These are phyloP conservation scores for Monocercomonoides exilis DNA, from an alignment of 78 protist genomes.

Conservation along the genomic window DNA sequence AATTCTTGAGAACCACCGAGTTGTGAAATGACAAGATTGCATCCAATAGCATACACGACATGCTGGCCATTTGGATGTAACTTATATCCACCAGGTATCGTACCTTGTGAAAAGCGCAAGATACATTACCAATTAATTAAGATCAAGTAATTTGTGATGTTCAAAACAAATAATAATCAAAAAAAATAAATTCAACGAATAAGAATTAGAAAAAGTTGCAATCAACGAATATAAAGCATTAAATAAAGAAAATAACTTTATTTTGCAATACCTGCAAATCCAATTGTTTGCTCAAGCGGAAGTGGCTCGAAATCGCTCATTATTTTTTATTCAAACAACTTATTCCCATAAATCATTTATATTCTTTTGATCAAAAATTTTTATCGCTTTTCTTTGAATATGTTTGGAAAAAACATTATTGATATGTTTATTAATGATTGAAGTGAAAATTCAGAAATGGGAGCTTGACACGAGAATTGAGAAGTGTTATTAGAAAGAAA, in stretches of 20 bases:
- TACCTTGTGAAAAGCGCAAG: not conserved
- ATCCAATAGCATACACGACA: not conserved
- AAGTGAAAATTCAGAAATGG: too few relatives aligned
- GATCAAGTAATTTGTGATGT: too few relatives aligned
- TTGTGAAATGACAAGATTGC: not conserved
- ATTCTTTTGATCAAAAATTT: too few relatives aligned
- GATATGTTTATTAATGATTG: too few relatives aligned
- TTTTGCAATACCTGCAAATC: not conserved
- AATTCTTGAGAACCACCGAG: not conserved
- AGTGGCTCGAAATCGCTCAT: not conserved
- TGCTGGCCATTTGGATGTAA: not conserved
- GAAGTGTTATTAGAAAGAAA: too few relatives aligned
- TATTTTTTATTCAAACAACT: too few relatives aligned
- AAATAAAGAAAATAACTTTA: not conserved
- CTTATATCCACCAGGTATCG: not conserved
- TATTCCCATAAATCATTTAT: too few relatives aligned
- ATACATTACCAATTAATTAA: too few relatives aligned
- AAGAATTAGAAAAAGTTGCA: not conserved
- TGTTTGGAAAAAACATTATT: too few relatives aligned
- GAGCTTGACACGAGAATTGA: too few relatives aligned
- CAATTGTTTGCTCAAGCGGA: not conserved
- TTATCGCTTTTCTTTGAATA: too few relatives aligned
- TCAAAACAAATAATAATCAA: not conserved
- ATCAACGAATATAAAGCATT: not conserved
- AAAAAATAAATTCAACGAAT: not conserved